Evolutionary conservation across 1,139 yeast genomes (phyloP), one percentile per base, ranked within the genome.

Genomic region (Geotrichum fermentans): DNA sequence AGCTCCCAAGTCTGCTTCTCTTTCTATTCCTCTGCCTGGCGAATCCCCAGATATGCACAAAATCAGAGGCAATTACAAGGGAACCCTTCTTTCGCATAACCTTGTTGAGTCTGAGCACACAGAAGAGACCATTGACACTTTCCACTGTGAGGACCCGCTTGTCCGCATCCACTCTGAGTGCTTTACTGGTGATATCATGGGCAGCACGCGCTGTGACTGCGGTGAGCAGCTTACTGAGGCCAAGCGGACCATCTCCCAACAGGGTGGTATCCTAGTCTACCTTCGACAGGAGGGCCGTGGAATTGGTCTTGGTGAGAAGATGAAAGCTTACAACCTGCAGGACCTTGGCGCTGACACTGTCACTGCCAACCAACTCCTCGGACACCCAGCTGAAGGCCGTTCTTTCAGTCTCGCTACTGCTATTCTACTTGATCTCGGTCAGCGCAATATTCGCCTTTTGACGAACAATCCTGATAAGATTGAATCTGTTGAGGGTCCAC

Each of bases 191-290:
- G 99, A 94, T 65, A 92, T 97, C 1, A 97, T 97, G 11, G 94
- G 98, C 97, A 82, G 94, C 52, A 97, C 98, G 2, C 77, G 99
- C 49, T 94, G 98, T 67, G 98, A 94, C 68, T 94, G 99, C 69
- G 99, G 98, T 13, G 98, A 94, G 67, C 98, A 94, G 71, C 86
- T 94, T 59, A 97, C 92, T 67, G 97, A 94, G 67, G 97, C 98
- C 1, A 98, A 97, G 7, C 76, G 95, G 55, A 70, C 86, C 40
- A 92, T 94, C 90, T 95, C 96, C 4, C 72, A 76, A 48, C 74
- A 74, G 40, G 97, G 96, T 14, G 98, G 98, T 22, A 92, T 96
- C 58, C 89, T 94, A 52, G 97, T 94, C 1, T 94, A 94, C 65
- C 73, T 94, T 55, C 80, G 99, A 61, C 99, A 94, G 67, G 99